Percentiles rank a stretch among this genome's conserved stretches.
phyloP scores from a whole-genome alignment of 495 filamentous ascomycete species.

The Aspergillus nidulans region DNA sequence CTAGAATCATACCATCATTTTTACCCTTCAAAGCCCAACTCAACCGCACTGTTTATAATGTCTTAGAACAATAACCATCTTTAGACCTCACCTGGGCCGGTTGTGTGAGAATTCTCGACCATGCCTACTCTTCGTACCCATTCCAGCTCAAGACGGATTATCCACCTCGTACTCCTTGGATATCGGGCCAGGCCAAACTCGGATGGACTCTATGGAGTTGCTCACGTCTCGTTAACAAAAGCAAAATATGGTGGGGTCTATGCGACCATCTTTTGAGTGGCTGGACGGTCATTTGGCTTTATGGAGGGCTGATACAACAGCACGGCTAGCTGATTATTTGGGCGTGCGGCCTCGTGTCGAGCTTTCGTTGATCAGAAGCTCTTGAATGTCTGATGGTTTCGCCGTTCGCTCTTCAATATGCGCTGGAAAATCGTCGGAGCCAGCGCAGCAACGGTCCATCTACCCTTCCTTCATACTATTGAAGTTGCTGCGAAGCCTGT shows the following conservation, averaged over 20 bases:
- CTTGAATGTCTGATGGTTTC: not conserved
- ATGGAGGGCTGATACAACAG: conserved; percentile 2
- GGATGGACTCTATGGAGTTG: not conserved
- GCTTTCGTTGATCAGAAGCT: not conserved
- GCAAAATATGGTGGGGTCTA: conserved; percentile 3
- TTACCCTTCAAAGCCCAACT: too few species aligned
- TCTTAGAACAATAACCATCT: too few species aligned
- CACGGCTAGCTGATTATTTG: conserved; percentile 3
- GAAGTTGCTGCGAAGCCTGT: too few species aligned
- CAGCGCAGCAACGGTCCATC: too few species aligned
- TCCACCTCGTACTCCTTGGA: not conserved
- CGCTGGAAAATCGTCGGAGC: not conserved
- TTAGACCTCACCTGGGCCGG: not conserved
- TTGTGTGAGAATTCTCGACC: not conserved
- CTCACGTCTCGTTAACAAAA: not conserved
- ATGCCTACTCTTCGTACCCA: not conserved
- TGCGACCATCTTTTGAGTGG: conserved; percentile 4
- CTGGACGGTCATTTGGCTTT: not conserved
- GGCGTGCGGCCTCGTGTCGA: not conserved
- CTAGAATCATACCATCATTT: too few species aligned
- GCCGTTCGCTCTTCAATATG: not conserved
- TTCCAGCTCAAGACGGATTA: not conserved
- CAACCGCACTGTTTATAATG: too few species aligned
- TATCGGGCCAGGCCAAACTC: not conserved
- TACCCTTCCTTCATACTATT: too few species aligned